Evolutionary conservation across 768 basidiomycete genomes (phyloP).

Genomic region (Epithele typhae): DNA sequence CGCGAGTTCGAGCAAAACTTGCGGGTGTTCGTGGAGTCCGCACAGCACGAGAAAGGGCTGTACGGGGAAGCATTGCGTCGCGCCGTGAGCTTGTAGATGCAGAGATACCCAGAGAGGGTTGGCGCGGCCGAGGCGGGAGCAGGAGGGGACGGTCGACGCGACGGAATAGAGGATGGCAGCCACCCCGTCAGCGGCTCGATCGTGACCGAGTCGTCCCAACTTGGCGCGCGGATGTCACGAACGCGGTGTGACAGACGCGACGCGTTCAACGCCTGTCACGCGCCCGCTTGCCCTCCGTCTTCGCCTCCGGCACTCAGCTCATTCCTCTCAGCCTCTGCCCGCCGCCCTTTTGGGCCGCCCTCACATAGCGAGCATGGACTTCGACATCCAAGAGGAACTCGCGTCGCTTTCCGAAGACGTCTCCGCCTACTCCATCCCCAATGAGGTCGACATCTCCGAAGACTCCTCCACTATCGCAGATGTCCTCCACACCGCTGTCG

Average conservation of each 20-base stretch:
- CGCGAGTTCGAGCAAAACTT: no score
- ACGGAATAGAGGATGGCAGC: no score
- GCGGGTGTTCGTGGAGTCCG: neutral
- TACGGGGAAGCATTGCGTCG: neutral
- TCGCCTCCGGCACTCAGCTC: neutral
- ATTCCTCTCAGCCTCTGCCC: neutral
- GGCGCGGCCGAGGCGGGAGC: no score
- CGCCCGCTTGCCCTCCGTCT: slow-evolving; percentile 1
- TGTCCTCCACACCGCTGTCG: slow-evolving; percentile 72
- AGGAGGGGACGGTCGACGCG: no score
- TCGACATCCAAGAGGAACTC: slow-evolving; percentile 79
- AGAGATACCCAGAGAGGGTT: no score
- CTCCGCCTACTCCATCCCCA: slow-evolving; percentile 57
- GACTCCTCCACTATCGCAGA: slow-evolving; percentile 39
- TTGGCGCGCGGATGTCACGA: no score
- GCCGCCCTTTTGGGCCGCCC: neutral
- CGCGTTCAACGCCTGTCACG: neutral
- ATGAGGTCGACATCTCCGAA: slow-evolving; percentile 63
- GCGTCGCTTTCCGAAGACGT: slow-evolving; percentile 53
- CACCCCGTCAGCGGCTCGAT: no score
- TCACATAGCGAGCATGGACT: slow-evolving; percentile 29
- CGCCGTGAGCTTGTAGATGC: no score
- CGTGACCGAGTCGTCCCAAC: no score
- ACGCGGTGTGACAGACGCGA: slow-evolving; percentile 15
- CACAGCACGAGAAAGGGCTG: neutral